Base-by-base conservation (phyloP, 2,329 filamentous ascomycete species). In the Truncatella angustata region DNA sequence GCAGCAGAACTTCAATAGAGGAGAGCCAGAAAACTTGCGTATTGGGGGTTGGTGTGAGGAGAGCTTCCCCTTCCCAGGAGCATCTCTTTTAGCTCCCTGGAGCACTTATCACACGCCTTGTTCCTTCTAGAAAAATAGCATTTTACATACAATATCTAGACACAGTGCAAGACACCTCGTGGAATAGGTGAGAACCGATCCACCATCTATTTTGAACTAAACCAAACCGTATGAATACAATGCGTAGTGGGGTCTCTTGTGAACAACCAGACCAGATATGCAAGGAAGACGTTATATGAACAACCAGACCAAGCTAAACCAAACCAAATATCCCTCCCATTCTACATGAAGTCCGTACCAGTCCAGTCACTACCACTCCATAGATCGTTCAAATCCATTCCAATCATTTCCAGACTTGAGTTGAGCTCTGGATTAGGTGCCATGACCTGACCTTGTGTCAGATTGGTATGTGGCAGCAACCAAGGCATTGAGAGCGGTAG, bases 381-480 rank as follows among this genome's bases (percentile, higher is more conserved):
- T 49, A 82, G 68, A 56, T 81, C 78, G 54, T 80, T 80, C 47
- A 82, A 63, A 56, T 81, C 79, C 50, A 79, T 70, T 3, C 78
- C 79, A 45, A 81, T 65, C 39, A 78, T 66, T 59, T 81, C 79
- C 46, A 81, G 72, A 58, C 40, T 23, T 4, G 20, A 26, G 12
- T 73, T 80, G 54, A 79, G 77, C 52, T 81, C 79, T 26, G 78
- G 73, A 56, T 79, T 80, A 43, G 77, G 74, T 0, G 64, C 62
- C 35, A 66, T 61, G 32, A 67, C 58, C 58, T 70, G 65, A 43
- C 69, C 63, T 63, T 53, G 58, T 49, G 50, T 63, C 35, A 59
- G 54, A 45, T 68, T 64, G 2, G 62, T 52, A 28, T 57, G 54
- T n/a, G 66, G 55, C 26, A 68, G 43, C 28, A 66, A 20, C 69